Percentiles rank a stretch among this genome's conserved stretches.
phyloP scores from a whole-genome alignment of 2,329 filamentous ascomycete species.

The Phialocephala subalpina region DNA sequence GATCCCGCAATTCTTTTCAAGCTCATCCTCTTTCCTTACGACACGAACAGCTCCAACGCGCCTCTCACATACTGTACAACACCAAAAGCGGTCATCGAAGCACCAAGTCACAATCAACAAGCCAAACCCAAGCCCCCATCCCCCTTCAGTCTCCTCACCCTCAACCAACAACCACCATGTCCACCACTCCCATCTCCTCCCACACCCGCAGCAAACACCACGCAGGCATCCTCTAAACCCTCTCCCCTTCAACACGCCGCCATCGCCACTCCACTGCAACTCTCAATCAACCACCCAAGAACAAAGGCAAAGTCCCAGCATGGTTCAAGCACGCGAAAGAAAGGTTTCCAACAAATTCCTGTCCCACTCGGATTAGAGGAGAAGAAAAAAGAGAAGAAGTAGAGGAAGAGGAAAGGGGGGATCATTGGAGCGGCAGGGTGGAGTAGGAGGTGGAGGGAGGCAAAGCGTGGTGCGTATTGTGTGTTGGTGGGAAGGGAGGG shows the following conservation, averaged over 20 bases:
- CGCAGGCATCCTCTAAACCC: background rate
- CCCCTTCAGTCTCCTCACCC: background rate
- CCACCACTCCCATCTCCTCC: background rate
- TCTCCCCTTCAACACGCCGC: background rate
- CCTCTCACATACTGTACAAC: background rate
- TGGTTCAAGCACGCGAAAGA: background rate
- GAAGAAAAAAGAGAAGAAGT: background rate
- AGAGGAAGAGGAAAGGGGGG: background rate
- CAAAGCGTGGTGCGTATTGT: background rate
- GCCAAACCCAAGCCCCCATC: background rate
- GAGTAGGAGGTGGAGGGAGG: no score
- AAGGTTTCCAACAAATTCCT: background rate
- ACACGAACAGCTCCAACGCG: background rate
- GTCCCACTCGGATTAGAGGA: background rate
- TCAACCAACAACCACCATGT: background rate
- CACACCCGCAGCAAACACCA: background rate
- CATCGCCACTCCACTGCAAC: background rate
- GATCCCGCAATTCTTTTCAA: background rate
- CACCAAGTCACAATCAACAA: background rate
- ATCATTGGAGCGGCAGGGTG: no score
- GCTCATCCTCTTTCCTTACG: background rate
- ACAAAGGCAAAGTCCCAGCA: background rate
- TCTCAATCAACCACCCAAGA: background rate
- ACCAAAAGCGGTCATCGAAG: background rate
- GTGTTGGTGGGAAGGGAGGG: background rate